Base-by-base conservation (phyloP, 2,329 filamentous ascomycete genomes). In the Lachnellula suecica region DNA sequence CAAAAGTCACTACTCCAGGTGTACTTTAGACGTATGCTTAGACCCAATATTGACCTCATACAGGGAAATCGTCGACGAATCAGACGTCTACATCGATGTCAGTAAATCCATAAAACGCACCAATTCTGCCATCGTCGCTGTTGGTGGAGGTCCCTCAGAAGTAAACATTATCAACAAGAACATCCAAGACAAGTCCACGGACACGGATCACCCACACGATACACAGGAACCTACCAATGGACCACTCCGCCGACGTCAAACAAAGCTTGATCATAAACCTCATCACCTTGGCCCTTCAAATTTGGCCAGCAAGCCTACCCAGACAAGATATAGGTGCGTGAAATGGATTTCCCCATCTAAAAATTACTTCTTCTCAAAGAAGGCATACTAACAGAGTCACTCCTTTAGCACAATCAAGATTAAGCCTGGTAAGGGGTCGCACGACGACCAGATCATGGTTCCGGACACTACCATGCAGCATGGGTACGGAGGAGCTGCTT, bases 41-140 rank as follows among this genome's bases (percentile, higher is more conserved):
- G 7, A 20, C 8, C 5, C 6, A 22, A 8, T 10, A 34, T 25
- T 31, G 19, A 45, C 17, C 29, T 11, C 7, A 4, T 4, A n/a
- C 53, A 91, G 88, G 75, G 92, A 97, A 78, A 97, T 97, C 59
- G 93, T 97, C 56, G 92, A 97, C 68, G 92, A 97, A 70, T 96
- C 91, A 0, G 92, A 97, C 70, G 92, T 97, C 15, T 97, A 95
- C 65, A 85, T 97, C 56, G 92, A 97, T 68, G 90, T 97, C 1
- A 92, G 96, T 77, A 96, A 96, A 74, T 92, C 92, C 23, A 96
- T 97, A 61, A 85, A 93, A 47, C 89, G 92, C 50, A 59, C 13
- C 9, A n/a, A n/a, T n/a, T n/a, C n/a, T n/a, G n/a, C n/a, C n/a
- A 13, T 11, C 3, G 13, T 6, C 5, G 22, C 22, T 11, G 6